These are phyloP conservation scores for Globisporangium radiosum DNA, from an alignment of 352 stramenopile species.

Conservation along the genomic window DNA sequence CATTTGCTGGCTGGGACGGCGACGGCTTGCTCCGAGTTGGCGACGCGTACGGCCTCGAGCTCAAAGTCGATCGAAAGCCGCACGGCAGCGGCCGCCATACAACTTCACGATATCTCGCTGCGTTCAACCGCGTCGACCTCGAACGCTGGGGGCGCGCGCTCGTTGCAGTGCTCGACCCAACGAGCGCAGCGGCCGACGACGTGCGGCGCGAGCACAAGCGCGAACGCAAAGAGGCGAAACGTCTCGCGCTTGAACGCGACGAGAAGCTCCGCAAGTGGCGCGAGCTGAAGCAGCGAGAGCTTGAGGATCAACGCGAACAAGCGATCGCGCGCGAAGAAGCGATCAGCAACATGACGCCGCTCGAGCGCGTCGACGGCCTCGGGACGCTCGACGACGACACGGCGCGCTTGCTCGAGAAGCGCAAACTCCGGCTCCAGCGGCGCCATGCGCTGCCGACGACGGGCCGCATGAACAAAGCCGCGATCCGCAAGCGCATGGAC, in stretches of 20 bases:
- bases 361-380: slow-evolving; percentile 56
- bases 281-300: slow-evolving; percentile 44
- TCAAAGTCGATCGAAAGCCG: slow-evolving; percentile 59
- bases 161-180: slow-evolving; percentile 61
- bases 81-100: slow-evolving; percentile 15
- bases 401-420: slow-evolving; percentile 59
- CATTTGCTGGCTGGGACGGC: slow-evolving; percentile 77
- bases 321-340: slow-evolving; percentile 52
- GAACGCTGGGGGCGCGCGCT: slow-evolving; percentile 80
- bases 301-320: slow-evolving; percentile 48
- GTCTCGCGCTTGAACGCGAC: slow-evolving; percentile 41
- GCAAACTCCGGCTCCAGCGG: slow-evolving; percentile 61
- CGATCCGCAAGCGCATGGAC: slow-evolving; percentile 67
- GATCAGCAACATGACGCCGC: slow-evolving; percentile 72
- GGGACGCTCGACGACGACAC: slow-evolving; percentile 75
- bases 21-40: slow-evolving; percentile 53
- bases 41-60: slow-evolving; percentile 72
- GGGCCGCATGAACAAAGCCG: slow-evolving; percentile 68
- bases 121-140: slow-evolving; percentile 76
- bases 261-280: slow-evolving; percentile 70
- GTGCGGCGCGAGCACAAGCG: slow-evolving; percentile 47
- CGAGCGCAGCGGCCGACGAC: slow-evolving; percentile 51
- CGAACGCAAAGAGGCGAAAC: slow-evolving; percentile 55
- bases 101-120: slow-evolving; percentile 53
- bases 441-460: slow-evolving; percentile 53